A percentile compares a stretch with the other conserved stretches of the same genome.
These are phyloP conservation scores for Paramyrothecium roridum DNA, from an alignment of 2,329 filamentous ascomycete species.

Conservation along the genomic window DNA sequence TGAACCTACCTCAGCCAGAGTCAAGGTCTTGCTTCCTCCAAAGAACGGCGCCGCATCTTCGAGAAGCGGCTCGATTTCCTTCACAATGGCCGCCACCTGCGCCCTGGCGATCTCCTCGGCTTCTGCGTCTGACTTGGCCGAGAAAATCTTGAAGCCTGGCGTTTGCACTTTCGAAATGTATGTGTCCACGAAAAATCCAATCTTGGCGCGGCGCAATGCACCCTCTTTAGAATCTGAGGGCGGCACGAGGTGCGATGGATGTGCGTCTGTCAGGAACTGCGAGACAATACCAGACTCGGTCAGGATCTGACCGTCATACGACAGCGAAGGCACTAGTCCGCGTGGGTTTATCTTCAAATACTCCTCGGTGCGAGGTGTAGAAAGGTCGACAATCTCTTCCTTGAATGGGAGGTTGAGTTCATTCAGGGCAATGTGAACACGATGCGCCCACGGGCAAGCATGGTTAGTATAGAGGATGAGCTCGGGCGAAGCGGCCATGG, in stretches of 20 bases:
- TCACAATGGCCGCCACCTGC: constrained; percentile 54
- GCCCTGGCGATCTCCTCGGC: constrained; percentile 44
- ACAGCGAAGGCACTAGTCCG: constrained; percentile 70
- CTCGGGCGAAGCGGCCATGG: constrained; percentile 2
- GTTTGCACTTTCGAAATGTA: constrained; percentile 60
- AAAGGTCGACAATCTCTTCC: constrained; percentile 70
- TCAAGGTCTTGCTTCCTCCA: constrained; percentile 60
- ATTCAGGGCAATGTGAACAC: constrained; percentile 67
- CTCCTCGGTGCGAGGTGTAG: constrained; percentile 64
- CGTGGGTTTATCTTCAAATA: constrained; percentile 78
- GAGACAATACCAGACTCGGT: constrained; percentile 72
- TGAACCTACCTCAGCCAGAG: constrained; percentile 65
- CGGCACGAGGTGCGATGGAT: constrained; percentile 66
- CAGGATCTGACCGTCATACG: constrained; percentile 65
- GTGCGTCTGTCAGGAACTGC: constrained; percentile 66
- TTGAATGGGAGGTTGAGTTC: constrained; percentile 66
- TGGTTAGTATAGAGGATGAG: constrained; percentile 71
- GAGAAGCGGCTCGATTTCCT: constrained; percentile 73
- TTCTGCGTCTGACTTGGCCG: constrained; percentile 46
- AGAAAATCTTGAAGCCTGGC: constrained; percentile 42
- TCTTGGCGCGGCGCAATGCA: constrained; percentile 61
- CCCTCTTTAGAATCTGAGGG: constrained; percentile 46
- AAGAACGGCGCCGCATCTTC: constrained; percentile 57
- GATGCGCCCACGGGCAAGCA: constrained; percentile 69
- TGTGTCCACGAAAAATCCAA: constrained; percentile 71